Percentiles rank a stretch among this genome's conserved stretches.
phyloP scores from a whole-genome alignment of 83 land plant genomes.

The Thuja plicata region DNA sequence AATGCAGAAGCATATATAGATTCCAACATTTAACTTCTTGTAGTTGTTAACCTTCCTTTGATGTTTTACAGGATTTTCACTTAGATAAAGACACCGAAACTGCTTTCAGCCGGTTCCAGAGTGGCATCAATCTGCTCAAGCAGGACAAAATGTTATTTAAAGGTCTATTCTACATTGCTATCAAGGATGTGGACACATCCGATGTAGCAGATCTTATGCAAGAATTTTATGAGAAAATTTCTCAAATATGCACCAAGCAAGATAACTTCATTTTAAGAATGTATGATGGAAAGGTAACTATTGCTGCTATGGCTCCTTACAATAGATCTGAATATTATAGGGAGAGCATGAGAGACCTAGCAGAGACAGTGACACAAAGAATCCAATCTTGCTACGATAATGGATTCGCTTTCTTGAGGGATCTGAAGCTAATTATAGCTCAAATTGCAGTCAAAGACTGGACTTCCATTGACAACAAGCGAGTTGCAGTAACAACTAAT shows the following conservation, averaged over 20 bases:
- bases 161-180: conserved; percentile 37
- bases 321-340: conserved; percentile 21
- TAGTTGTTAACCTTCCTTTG: too few relatives aligned
- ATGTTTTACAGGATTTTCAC: conserved; percentile 26
- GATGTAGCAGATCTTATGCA: conserved; percentile 29
- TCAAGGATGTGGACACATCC: conserved; percentile 30
- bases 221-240: conserved; percentile 26
- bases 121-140: conserved; percentile 32
- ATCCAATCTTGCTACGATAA: conserved; percentile 4
- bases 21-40: too few relatives aligned
- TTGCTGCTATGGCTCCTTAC: too few relatives aligned
- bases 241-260: conserved; percentile 20
- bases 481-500: conserved; percentile 16
- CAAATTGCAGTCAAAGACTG: conserved; percentile 37
- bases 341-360: conserved; percentile 18
- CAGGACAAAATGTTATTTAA: conserved; percentile 33
- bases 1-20: too few relatives aligned
- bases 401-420: conserved; percentile 21
- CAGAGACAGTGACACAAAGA: conserved; percentile 12
- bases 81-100: conserved; percentile 34
- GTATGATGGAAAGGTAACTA: conserved; percentile 33
- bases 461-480: conserved; percentile 32
- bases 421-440: conserved; percentile 35
- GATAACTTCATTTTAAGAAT: conserved; percentile 31
- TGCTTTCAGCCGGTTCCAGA: conserved; percentile 29